Evolutionary conservation across 768 basidiomycete species (phyloP), one percentile per base, ranked within the genome.

Genomic region (Boletus rufocinnamomeus): DNA sequence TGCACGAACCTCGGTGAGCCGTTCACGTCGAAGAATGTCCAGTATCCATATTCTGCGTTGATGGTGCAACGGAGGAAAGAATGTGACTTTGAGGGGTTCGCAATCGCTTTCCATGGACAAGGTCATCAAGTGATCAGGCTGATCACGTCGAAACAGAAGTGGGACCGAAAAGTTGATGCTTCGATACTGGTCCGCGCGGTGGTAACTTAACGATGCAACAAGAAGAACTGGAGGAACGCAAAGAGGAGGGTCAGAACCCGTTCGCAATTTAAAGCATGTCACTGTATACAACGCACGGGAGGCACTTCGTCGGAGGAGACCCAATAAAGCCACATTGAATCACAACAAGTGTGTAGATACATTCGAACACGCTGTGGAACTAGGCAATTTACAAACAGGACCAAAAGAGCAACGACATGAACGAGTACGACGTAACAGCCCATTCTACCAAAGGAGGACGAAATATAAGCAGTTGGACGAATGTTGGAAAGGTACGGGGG

Each of bases 31-130:
- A 28, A 91, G 71, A 25, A 81, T 73, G 62, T 87, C 80, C 1
- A 91, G 76, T 14, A 88, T 77, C 89, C 89, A 91, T 54, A 87
- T 83, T 48, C 85, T 79, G 38, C 89, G 79, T 67, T 91, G 87
- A 25, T 87, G 79, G 61, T 79, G 78, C 30, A 91, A 78, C 0
- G 86, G 84, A 17, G 89, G 89, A 58, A 82, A 79, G 72, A 91
- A 91, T 0, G 79, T 81, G 9, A 90, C 87, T 60, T 69, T 77
- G 21, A 83, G 75, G 35, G 56, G 44, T 14, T 64, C 58, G 28
- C 7, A 19, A 43, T 59, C 54, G 38, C 35, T 45, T 30, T 60
- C 46, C 72, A 74, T 72, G 55, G 55, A 41, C 55, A 46, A 45
- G 50, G 16, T 37, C 38, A 50, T 34, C 30, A 11, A 49, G 28